These are phyloP conservation scores for Microbotryum intermedium DNA, from an alignment of 1,284 basidiomycete genomes.

Conservation along the genomic window DNA sequence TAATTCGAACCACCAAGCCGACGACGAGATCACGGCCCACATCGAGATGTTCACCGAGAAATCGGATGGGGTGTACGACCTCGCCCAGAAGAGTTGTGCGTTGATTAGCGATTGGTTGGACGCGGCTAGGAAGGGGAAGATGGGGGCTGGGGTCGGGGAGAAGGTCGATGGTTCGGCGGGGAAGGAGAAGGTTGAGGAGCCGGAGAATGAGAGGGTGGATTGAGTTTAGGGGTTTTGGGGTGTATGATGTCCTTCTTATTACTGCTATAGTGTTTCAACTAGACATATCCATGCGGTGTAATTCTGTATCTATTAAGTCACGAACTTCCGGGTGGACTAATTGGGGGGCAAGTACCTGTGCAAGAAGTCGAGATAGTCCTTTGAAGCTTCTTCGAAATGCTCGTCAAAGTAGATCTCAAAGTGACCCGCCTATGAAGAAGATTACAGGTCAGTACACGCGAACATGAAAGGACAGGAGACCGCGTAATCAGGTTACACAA, in stretches of 20 bases:
- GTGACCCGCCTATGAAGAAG: background rate
- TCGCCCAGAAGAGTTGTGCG: slow-evolving; percentile 17
- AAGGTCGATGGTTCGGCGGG: background rate
- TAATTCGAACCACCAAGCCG: slow-evolving; percentile 11
- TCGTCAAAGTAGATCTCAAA: background rate
- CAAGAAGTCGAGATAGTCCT: background rate
- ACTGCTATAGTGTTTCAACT: too few species aligned
- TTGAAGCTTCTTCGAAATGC: background rate
- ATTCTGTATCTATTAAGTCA: too few species aligned
- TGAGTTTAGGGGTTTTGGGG: too few species aligned
- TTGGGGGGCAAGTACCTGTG: background rate
- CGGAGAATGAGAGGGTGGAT: background rate
- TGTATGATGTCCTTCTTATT: too few species aligned
- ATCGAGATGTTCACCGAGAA: slow-evolving; percentile 27
- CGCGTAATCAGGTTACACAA: too few species aligned
- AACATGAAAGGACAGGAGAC: too few species aligned
- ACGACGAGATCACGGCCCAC: slow-evolving; percentile 27
- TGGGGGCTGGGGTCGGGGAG: slow-evolving; percentile 13
- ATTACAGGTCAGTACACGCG: too few species aligned
- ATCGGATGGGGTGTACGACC: slow-evolving; percentile 20
- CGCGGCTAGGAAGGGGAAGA: slow-evolving; percentile 9
- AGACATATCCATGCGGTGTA: too few species aligned
- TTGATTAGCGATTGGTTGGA: slow-evolving; percentile 27
- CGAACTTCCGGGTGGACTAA: too few species aligned
- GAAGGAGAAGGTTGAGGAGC: background rate